Evolutionary conservation across 1,139 yeast genomes (phyloP).

Genomic region (Candida tunisiensis): DNA sequence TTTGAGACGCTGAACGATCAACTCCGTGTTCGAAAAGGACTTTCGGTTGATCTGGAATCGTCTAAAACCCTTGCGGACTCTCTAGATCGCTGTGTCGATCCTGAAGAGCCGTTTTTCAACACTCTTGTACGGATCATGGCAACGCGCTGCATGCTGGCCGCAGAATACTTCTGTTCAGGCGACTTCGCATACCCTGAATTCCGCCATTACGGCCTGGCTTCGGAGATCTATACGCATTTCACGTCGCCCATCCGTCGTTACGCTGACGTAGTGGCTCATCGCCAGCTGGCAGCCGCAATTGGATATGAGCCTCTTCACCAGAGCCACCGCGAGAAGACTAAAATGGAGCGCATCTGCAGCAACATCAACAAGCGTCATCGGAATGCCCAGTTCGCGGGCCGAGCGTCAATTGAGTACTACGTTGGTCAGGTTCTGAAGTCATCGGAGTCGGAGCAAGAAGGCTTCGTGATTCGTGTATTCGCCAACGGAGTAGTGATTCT

Average conservation of each 20-base stretch:
- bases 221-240: slow-evolving; percentile 94
- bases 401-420: slow-evolving; percentile 93
- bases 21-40: slow-evolving; percentile 60
- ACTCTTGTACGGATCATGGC: slow-evolving; percentile 93
- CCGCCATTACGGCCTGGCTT: slow-evolving; percentile 93
- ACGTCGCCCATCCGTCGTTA: slow-evolving; percentile 97
- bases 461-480: slow-evolving; percentile 82
- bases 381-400: slow-evolving; percentile 97
- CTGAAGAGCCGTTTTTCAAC: slow-evolving; percentile 77
- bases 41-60: slow-evolving; percentile 65
- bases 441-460: slow-evolving; percentile 60
- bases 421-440: slow-evolving; percentile 93
- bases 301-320: slow-evolving; percentile 77
- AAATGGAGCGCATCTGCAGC: slow-evolving; percentile 78
- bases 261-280: slow-evolving; percentile 94
- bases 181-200: slow-evolving; percentile 84
- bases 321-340: slow-evolving; percentile 71
- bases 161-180: slow-evolving; percentile 95
- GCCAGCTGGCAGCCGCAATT: slow-evolving; percentile 95
- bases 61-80: slow-evolving; percentile 92
- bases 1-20: slow-evolving; percentile 83
- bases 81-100: slow-evolving; percentile 71
- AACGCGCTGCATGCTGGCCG: slow-evolving; percentile 98
- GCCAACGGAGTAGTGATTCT: slow-evolving; percentile 89
- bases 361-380: slow-evolving; percentile 91